Base-by-base conservation (phyloP, 1,139 yeast genomes). In the Debaryomycetaceae sp. region DNA sequence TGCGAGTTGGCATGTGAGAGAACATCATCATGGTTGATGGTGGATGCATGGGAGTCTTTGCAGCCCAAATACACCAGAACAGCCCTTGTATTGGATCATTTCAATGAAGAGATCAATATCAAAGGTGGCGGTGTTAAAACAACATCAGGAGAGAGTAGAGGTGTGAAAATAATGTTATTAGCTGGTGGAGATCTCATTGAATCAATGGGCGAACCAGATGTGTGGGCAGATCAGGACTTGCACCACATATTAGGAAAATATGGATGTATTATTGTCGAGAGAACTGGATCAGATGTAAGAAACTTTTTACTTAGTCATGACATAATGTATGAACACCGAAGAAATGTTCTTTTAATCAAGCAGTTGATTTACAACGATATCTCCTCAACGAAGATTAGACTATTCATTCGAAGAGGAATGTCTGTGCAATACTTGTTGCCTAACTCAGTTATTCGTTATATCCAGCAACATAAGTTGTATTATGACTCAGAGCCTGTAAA, bases 151-250 rank as follows among this genome's bases (percentile, higher is more conserved):
- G 81, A 79, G 46, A 79, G 79, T 45, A 73, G 88, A 47, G 96
- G 96, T 16, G 96, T 87, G 42, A 92, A 92, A 59, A 85, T 92
- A 53, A 92, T 92, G 98, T 73, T 92, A 43, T 71, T 92, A 32
- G 98, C 98, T 1, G 99, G 99, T 37, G 98, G 98, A 30, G 98
- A 92, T 63, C 74, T 94, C 53, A 92, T 92, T 8, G 98, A 92
- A 63, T 83, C 95, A 37, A 92, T 94, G 98, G 98, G 98, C n/a
- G 98, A 92, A 62, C 98, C 98, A 24, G 94, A 91, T 56, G 98
- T 92, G 30, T 92, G 99, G 99, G 96, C 95, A 1, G 98, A 91
- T 59, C 85, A 78, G 44, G 99, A 92, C 63, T 73, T 92, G 54
- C 96, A 91, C 58, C 98, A 92, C 61, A 94, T 92, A 39, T 73